Evolutionary conservation across 495 filamentous ascomycete genomes (phyloP), one percentile per base, ranked within the genome.

Genomic region (Lichenothelia convexa): DNA sequence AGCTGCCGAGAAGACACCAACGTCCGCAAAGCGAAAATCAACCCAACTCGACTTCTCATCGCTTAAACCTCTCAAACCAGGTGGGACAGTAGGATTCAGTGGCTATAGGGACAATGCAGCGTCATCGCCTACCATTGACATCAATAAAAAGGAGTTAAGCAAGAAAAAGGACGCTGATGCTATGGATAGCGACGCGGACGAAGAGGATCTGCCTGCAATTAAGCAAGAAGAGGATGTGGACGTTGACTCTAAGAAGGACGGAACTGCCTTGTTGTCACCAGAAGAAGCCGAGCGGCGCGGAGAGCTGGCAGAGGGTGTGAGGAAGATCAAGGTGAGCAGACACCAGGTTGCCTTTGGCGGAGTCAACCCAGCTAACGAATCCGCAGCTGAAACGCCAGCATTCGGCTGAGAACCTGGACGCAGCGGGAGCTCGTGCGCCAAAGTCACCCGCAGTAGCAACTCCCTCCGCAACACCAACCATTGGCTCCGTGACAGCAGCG

Each of bases 381-480:
- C 9, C 45, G 43, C 51, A 95, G 87, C 71, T 95, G 23, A 97
- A 97, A 70, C 80, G 91, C 40, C 79, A 85, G 44, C 89, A 93
- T 58, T 94, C 89, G 0, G 73, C 73, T 21, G 86, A 91, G 18
- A 78, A 75, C 1, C 57, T 78, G 15, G 65, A 64, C 27, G 56
- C 59, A n/a, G 57, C 39, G 51, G 3, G 55, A 61, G 13, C 58
- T 46, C 47, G 57, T 47, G 49, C 53, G 40, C 43, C 37, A 31
- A 47, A 47, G 46, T 55, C 61, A 18, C 53, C 59, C 52, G 11
- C 52, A 5, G 55, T 56, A 5, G 56, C 62, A n/a, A 47, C 47
- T 34, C 5, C 29, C 27, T 6, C 18, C 4, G 16, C n/a, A 6
- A 35, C 21, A 20, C 29, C 24, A 13, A 29, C 24, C 24, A 13